A percentile compares a stretch with the other conserved stretches of the same genome.
Conservation (phyloP, 2,329 filamentous ascomycete species). For the Epichloe sp. region DNA sequence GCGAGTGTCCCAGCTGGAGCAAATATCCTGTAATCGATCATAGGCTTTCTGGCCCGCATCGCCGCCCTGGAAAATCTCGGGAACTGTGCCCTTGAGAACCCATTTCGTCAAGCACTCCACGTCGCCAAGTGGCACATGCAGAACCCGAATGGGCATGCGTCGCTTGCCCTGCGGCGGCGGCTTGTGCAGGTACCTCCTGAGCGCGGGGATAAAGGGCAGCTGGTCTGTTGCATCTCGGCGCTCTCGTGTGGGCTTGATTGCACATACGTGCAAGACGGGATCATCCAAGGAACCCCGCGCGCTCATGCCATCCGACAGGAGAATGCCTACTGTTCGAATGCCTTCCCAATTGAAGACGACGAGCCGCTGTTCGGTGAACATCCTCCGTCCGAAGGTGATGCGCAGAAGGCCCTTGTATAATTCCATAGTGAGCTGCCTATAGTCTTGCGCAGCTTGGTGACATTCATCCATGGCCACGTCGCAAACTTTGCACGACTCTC, state of each 20-base stretch:
- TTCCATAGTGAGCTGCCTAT: conserved; percentile 64
- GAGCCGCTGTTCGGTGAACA: conserved; percentile 64
- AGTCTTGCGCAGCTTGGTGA: conserved; percentile 71
- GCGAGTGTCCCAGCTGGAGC: conserved; percentile 58
- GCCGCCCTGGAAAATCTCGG: conserved; percentile 42
- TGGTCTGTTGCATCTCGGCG: conserved; percentile 71
- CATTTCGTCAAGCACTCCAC: conserved; percentile 76
- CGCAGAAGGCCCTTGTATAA: conserved; percentile 62
- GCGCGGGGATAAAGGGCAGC: conserved; percentile 65
- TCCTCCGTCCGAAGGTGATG: conserved; percentile 71
- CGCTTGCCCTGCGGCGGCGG: conserved; percentile 49
- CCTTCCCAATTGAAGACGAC: conserved; percentile 80
- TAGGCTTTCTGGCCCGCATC: conserved; percentile 43
- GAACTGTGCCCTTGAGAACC: conserved; percentile 42
- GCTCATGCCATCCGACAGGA: conserved; percentile 63
- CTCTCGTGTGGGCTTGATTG: conserved; percentile 56
- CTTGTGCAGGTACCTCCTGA: conserved; percentile 53
- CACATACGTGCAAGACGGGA: conserved; percentile 64
- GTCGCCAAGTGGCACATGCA: conserved; percentile 60
- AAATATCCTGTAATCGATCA: conserved; percentile 55
- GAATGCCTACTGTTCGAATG: conserved; percentile 66
- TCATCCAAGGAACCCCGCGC: conserved; percentile 41
- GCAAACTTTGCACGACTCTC: conserved; percentile 71
- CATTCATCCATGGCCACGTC: conserved; percentile 68
- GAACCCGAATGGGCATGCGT: conserved; percentile 54